phyloP scores from a whole-genome alignment of 805 yeast genomes.

The Saccharomyces kudriavzevii region DNA sequence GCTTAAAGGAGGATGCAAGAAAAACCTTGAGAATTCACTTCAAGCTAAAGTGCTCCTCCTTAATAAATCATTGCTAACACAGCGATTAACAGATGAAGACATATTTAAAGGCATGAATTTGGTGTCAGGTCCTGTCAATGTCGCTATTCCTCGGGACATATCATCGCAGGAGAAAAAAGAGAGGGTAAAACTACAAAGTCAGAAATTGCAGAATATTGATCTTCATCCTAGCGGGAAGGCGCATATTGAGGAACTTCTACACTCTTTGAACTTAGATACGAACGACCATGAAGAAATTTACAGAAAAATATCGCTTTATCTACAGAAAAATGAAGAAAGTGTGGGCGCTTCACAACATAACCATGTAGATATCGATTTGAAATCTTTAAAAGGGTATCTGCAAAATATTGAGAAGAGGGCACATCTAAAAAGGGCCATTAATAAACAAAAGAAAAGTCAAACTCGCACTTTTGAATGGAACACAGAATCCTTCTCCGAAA shows the following conservation, averaged over 20 bases:
- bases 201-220: neutral
- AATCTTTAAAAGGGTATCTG: constrained; percentile 16
- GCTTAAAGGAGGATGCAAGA: neutral
- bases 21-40: neutral
- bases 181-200: neutral
- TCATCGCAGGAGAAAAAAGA: neutral
- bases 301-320: neutral
- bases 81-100: neutral
- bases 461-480: constrained; percentile 22
- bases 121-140: neutral
- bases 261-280: neutral
- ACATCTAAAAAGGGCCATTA: constrained; percentile 8
- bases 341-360: neutral
- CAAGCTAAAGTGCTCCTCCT: neutral
- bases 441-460: constrained; percentile 13
- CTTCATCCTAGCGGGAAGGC: neutral
- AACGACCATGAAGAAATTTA: neutral
- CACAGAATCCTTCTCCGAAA: neutral
- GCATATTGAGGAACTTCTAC: neutral
- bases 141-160: neutral
- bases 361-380: constrained; percentile 7
- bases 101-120: neutral
- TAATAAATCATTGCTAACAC: neutral
- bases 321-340: neutral
- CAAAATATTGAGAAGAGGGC: constrained; percentile 15